These are phyloP conservation scores for Fusarium sp. DNA, from an alignment of 2,329 filamentous ascomycete species.

Conservation along the genomic window DNA sequence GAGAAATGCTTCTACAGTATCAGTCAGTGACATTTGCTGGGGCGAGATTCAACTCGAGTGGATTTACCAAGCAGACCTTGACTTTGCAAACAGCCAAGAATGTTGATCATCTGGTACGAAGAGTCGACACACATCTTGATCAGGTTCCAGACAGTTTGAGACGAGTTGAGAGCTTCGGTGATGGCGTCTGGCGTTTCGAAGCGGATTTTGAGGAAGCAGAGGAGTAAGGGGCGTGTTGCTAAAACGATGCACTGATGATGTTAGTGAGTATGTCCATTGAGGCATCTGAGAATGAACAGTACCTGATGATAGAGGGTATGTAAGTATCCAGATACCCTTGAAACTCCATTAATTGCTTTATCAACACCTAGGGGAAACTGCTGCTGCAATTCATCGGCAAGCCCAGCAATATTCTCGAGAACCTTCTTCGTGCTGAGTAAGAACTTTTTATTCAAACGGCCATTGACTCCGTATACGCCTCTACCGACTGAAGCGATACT, in stretches of 20 bases:
- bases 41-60: slow-evolving; percentile 3
- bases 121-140: slow-evolving; percentile 54
- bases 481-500: slow-evolving; percentile 50
- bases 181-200: slow-evolving; percentile 47
- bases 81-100: slow-evolving; percentile 58
- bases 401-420: slow-evolving; percentile 46
- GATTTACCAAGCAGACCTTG: slow-evolving; percentile 61
- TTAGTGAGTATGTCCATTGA: background rate
- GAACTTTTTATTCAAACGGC: slow-evolving; percentile 50
- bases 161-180: slow-evolving; percentile 54
- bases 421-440: slow-evolving; percentile 50
- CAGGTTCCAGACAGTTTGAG: slow-evolving; percentile 50
- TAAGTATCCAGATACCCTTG: slow-evolving; percentile 49
- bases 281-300: accelerated
- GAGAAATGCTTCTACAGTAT: slow-evolving; percentile 59
- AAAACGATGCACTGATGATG: slow-evolving; percentile 49
- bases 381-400: slow-evolving; percentile 50
- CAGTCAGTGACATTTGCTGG: background rate
- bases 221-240: slow-evolving; percentile 49
- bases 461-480: slow-evolving; percentile 51
- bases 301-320: slow-evolving; percentile 53
- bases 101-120: slow-evolving; percentile 51
- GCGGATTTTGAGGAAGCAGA: slow-evolving; percentile 52
- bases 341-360: slow-evolving; percentile 51
- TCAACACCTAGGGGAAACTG: slow-evolving; percentile 49